Conservation (phyloP, 371 early-diverging fungal species). For the Rhizopus sp. region DNA sequence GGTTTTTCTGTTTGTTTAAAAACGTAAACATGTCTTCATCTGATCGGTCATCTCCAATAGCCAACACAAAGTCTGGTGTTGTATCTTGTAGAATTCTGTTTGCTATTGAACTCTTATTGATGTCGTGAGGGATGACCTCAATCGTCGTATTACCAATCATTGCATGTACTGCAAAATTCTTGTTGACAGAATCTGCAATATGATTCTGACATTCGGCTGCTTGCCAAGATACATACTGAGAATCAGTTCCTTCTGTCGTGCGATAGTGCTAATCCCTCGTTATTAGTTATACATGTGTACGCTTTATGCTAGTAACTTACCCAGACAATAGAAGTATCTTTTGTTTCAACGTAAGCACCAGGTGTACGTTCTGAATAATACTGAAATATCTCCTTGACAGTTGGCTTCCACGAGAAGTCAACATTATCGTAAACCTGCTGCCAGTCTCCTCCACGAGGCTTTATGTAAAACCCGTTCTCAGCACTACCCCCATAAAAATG, state of each 20-base stretch:
- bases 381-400: conserved; percentile 80
- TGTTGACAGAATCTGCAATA: conserved; percentile 79
- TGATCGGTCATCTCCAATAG: conserved; percentile 81
- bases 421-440: conserved; percentile 73
- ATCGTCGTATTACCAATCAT: conserved; percentile 91
- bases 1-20: conserved; percentile 51
- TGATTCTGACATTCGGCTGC: conserved; percentile 91
- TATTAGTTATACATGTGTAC: not conserved
- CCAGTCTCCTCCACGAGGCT: conserved; percentile 77
- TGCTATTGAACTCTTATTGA: conserved; percentile 67
- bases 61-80: conserved; percentile 67
- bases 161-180: conserved; percentile 87
- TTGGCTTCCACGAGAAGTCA: conserved; percentile 83
- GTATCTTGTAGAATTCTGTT: conserved; percentile 59
- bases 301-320: conserved; percentile 17
- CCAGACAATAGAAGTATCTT: conserved; percentile 78
- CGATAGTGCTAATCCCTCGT: conserved; percentile 65
- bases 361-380: conserved; percentile 91
- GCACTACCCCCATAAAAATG: conserved; percentile 54
- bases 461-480: conserved; percentile 86
- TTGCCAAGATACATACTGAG: conserved; percentile 78
- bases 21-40: conserved; percentile 86
- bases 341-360: conserved; percentile 82
- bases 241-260: conserved; percentile 61
- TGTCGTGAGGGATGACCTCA: conserved; percentile 78